phyloP scores from a whole-genome alignment of 2,329 filamentous ascomycete genomes.

The Pestalotiopsis fici region DNA sequence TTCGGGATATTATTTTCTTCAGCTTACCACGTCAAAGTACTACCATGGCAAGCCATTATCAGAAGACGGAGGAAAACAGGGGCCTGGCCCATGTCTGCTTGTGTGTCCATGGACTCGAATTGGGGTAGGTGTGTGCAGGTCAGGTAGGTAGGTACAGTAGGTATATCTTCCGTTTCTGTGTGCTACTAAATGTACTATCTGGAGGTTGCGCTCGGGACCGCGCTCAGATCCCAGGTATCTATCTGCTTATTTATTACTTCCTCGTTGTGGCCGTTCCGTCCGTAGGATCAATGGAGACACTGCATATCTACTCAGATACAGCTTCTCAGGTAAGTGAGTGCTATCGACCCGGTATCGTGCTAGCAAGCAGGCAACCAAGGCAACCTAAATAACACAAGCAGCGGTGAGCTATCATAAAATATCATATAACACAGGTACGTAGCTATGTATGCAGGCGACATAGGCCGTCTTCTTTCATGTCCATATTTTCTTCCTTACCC shows the following conservation, averaged over 20 bases:
- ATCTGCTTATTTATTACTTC: neutral
- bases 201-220: neutral
- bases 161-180: neutral
- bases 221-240: neutral
- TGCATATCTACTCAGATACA: neutral
- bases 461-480: neutral
- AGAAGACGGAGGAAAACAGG: neutral
- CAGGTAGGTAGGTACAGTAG: neutral
- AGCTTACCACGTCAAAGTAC: neutral
- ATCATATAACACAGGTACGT: neutral
- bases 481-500: neutral
- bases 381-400: neutral
- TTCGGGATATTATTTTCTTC: neutral
- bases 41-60: neutral
- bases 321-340: neutral
- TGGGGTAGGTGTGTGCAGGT: neutral
- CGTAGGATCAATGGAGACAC: neutral
- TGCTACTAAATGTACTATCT: too few species aligned
- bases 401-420: conserved; percentile 6
- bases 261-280: neutral
- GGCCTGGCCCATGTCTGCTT: neutral
- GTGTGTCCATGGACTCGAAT: neutral
- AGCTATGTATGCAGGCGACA: neutral
- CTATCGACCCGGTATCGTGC: neutral
- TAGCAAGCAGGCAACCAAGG: neutral